Conservation (phyloP, 2,329 filamentous ascomycete species). For the Lachnellula arida region DNA sequence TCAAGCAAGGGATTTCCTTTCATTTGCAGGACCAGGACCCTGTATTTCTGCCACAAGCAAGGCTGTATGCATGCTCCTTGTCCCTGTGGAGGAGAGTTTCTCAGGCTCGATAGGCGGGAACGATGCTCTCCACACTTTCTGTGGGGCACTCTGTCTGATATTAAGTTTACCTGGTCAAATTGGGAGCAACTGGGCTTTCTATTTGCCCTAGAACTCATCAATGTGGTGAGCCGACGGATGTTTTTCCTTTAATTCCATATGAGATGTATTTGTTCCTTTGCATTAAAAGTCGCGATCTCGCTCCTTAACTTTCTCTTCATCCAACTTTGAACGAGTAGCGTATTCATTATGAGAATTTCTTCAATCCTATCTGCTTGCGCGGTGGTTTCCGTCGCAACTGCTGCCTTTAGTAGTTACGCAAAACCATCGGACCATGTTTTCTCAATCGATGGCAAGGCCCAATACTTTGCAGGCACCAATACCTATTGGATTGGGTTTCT, state of each 20-base stretch:
- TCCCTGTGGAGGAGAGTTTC: not conserved
- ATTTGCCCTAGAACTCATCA: not conserved
- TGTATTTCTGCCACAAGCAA: not conserved
- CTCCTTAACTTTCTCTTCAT: not conserved
- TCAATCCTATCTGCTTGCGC: constrained; percentile 1
- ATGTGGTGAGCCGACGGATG: constrained; percentile 4
- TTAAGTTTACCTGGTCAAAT: not conserved
- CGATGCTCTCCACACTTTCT: not conserved
- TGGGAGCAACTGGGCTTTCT: not conserved
- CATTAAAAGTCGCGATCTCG: not conserved
- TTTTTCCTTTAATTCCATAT: not conserved
- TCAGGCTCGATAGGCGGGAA: not conserved
- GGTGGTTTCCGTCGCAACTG: constrained; percentile 1
- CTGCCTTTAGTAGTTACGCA: constrained; percentile 17
- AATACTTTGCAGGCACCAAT: constrained; percentile 51
- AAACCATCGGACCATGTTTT: constrained; percentile 32
- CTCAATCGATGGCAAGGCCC: constrained; percentile 40
- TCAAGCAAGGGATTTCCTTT: not conserved
- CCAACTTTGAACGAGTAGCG: not conserved
- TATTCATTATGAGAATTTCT: constrained; percentile 11
- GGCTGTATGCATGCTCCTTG: no score
- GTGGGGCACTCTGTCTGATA: not conserved
- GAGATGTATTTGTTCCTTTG: not conserved
- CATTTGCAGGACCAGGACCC: not conserved
- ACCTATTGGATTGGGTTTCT: constrained; percentile 52